Base-by-base conservation (phyloP, 2,329 filamentous ascomycete species). In the Dactylellina cionopaga region DNA sequence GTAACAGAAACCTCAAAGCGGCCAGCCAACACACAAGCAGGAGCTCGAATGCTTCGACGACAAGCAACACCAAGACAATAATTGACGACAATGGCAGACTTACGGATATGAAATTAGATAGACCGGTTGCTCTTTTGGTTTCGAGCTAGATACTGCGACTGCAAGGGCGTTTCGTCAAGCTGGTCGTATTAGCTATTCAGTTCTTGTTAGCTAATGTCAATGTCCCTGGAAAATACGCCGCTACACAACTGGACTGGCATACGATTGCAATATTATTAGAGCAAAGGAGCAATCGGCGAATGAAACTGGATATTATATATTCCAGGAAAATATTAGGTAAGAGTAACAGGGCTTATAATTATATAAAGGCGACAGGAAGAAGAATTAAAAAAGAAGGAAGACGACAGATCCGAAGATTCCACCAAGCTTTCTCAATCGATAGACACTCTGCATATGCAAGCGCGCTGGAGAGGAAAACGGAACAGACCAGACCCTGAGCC, bases 1-100 rank as follows among this genome's bases (percentile, higher is more conserved):
- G 41, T 66, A 44, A 66, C 37, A 35, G 62, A 65, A 65, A 65
- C 62, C 17, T 58, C 52, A 55, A 54, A 66, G 62, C 62, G 52
- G 31, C 51, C 27, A 22, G 29, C 29, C 5, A 49, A 33, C 51
- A 37, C 25, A 41, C 13, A 6, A 35, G 22, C 51, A 35, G 11
- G 33, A 41, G 22, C 33, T 55, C 31, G 41, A 46, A 24, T 9
- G 41, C 41, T 15, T 22, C 35, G 39, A 56, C 49, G 49, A 65
- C 60, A 19, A 44, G 27, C 62, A 58, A 66, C 51, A 66, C 62
- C 46, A 33, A 15, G 13, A 10, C 17, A 9, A 10, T 24, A 11
- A 33, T 13, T 17, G n/a, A n/a, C n/a, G n/a, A n/a, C n/a, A n/a
- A n/a, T n/a, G n/a, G n/a, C n/a, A n/a, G n/a, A n/a, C n/a, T n/a